phyloP scores from a whole-genome alignment of 2,329 filamentous ascomycete genomes.

The Aspergillus alliaceus region DNA sequence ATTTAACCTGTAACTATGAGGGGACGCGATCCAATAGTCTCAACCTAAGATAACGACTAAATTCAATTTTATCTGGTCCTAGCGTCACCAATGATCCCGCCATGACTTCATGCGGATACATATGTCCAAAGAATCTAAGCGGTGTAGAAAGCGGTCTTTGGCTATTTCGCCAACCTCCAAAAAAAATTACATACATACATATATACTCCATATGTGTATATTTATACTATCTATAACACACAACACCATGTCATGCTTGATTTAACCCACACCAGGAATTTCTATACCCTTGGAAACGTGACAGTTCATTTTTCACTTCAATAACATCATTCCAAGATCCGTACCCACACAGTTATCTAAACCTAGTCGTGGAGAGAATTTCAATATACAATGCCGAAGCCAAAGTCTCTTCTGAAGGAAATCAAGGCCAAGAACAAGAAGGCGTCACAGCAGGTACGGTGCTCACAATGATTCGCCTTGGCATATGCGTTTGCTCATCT shows the following conservation, averaged over 20 bases:
- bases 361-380: not conserved
- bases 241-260: not conserved
- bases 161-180: not conserved
- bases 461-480: not conserved
- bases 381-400: slow-evolving; percentile 37
- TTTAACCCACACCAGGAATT: not conserved
- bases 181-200: not conserved
- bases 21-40: not conserved
- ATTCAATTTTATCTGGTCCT: not conserved
- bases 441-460: slow-evolving; percentile 37
- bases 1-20: not conserved
- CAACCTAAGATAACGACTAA: not conserved
- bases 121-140: not conserved
- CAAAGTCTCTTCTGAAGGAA: slow-evolving; percentile 41
- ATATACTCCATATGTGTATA: not conserved
- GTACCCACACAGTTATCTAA: not conserved
- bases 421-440: slow-evolving; percentile 41
- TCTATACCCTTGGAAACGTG: no score
- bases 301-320: not conserved
- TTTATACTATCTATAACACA: not conserved
- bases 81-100: not conserved
- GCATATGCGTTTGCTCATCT: not conserved
- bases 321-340: not conserved
- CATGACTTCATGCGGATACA: not conserved
- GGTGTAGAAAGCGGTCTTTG: slow-evolving; percentile 1